Conservation (phyloP, 352 stramenopile genomes). For the Thalassiosira pacifica region DNA sequence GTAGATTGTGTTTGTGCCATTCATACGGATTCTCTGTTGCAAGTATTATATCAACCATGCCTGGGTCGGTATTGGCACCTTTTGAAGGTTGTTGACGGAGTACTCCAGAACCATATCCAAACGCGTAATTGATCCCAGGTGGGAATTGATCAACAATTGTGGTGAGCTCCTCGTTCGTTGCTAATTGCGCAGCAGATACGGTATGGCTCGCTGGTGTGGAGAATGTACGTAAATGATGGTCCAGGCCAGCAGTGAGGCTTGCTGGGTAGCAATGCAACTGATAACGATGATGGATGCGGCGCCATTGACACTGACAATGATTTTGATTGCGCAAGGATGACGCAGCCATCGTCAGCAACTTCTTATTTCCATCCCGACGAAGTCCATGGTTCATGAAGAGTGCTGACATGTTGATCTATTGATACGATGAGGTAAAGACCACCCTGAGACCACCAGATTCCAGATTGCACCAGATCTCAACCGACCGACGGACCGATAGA, state of each 20-base stretch:
- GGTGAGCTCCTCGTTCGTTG: slow-evolving; percentile 63
- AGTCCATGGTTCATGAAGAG: background rate
- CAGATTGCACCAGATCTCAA: too few species aligned
- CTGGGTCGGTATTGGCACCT: background rate
- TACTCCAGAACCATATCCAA: slow-evolving; percentile 86
- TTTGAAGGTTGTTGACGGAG: slow-evolving; percentile 71
- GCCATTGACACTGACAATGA: slow-evolving; percentile 4
- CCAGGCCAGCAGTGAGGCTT: background rate
- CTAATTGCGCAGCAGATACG: slow-evolving; percentile 34
- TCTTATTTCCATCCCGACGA: slow-evolving; percentile 1
- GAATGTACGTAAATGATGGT: background rate
- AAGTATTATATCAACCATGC: slow-evolving; percentile 85
- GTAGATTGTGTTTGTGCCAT: slow-evolving; percentile 79
- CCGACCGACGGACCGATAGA: too few species aligned
- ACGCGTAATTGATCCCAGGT: slow-evolving; percentile 73
- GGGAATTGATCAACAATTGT: slow-evolving; percentile 69
- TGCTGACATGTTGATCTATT: background rate
- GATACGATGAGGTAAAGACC: too few species aligned
- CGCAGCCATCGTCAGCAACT: background rate
- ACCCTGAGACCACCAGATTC: too few species aligned
- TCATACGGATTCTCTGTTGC: slow-evolving; percentile 66
- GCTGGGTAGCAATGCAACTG: background rate
- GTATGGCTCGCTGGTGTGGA: background rate
- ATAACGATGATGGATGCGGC: background rate
- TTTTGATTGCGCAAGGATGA: slow-evolving; percentile 17